Evolutionary conservation across 192 early-diverging fungal genomes (phyloP), one percentile per base, ranked within the genome.

Genomic region (Linnemannia exigua): DNA sequence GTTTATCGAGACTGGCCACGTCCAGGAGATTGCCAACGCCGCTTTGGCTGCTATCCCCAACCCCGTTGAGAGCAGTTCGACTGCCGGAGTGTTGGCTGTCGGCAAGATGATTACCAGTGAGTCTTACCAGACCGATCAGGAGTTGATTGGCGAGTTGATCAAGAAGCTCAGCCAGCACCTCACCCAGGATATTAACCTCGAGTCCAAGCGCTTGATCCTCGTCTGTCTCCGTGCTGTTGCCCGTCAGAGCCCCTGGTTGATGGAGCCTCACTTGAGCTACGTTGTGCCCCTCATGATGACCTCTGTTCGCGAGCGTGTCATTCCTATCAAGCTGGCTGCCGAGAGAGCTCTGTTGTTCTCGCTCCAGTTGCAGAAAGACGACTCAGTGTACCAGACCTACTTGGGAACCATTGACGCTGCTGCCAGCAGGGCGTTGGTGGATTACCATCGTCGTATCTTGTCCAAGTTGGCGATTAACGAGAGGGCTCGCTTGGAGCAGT

Each of bases 311-410:
- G 95, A 97, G 75, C 93, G 96, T 61, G 94, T 91, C 25, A 92
- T 95, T 51, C 93, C 96, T 11, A 91, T 98, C 70, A 98, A 98
- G 84, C 80, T 97, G 63, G 95, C 96, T 8, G 94, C 96, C 1
- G 97, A 98, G 87, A 90, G 95, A 22, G 91, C 96, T 9, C 82
- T 98, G 77, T 75, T 97, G 36, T 92, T 96, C 72, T 71, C 93
- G 19, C 76, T 98, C 46, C 89, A 94, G 28, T 78, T 98, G 72
- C 90, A 90, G 3, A 88, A 92, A 37, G 91, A 88, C 16, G 90
- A 89, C 46, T 67, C 66, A 6, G 82, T 88, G 9, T 74, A 90
- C 63, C 76, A 91, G 68, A 66, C 50, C 19, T 90, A 87, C 72
- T 69, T 93, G 19, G 87, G 89, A 31, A 87, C 90, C 5, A 82